A percentile compares a stretch with the other conserved stretches of the same genome.
phyloP scores from a whole-genome alignment of 305 asterid genomes.

The Withania somnifera region DNA sequence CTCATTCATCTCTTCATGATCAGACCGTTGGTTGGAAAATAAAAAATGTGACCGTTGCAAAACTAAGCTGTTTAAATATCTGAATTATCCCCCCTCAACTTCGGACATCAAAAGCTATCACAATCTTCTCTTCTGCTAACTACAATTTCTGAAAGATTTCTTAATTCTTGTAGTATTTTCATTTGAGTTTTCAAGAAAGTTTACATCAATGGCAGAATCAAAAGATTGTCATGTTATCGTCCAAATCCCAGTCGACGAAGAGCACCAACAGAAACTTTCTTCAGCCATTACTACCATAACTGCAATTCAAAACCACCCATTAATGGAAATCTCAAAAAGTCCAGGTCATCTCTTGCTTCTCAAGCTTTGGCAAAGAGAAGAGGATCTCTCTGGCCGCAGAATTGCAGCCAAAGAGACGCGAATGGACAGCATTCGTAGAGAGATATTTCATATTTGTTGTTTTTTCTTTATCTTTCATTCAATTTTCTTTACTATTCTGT shows the following conservation, averaged over 20 bases:
- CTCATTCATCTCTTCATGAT: background rate
- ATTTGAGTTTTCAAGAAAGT: background rate
- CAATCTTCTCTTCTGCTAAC: slow-evolving; percentile 10
- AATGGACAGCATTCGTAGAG: slow-evolving; percentile 42
- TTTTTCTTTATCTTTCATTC: slow-evolving; percentile 68
- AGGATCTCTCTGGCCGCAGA: slow-evolving; percentile 46
- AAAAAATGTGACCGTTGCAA: slow-evolving; percentile 12
- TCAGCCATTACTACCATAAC: slow-evolving; percentile 16
- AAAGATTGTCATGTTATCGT: slow-evolving; percentile 51
- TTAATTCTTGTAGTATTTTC: background rate
- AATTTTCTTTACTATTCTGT: slow-evolving; percentile 49
- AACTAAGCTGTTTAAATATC: slow-evolving; percentile 40
- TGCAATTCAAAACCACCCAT: slow-evolving; percentile 63
- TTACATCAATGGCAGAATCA: slow-evolving; percentile 40
- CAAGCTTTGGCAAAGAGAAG: slow-evolving; percentile 91
- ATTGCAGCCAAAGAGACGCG: slow-evolving; percentile 53
- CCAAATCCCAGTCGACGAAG: slow-evolving; percentile 61
- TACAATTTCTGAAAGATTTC: too few species aligned
- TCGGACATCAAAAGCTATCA: slow-evolving; percentile 12
- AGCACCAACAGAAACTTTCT: slow-evolving; percentile 39
- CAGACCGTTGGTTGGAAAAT: slow-evolving; percentile 37
- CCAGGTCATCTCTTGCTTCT: slow-evolving; percentile 92
- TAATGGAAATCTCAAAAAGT: slow-evolving; percentile 78
- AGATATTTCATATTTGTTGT: slow-evolving; percentile 71
- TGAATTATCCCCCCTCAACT: slow-evolving; percentile 7